These are phyloP conservation scores for Polyporus arcularius DNA, from an alignment of 768 basidiomycete species.

Conservation along the genomic window DNA sequence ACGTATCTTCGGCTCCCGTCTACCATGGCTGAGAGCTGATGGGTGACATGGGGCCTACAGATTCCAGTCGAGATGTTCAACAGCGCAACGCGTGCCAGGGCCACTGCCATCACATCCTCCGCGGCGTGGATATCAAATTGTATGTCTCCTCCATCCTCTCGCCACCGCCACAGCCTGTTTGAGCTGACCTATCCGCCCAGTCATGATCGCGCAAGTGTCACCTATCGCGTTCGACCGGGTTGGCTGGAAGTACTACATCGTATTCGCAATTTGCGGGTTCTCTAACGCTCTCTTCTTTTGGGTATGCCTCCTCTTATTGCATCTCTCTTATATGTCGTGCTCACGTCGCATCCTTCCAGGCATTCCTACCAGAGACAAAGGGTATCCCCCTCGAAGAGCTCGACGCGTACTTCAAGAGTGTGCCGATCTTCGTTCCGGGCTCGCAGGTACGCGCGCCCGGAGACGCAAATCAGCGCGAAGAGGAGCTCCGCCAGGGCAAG, in stretches of 20 bases:
- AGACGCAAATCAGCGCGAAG: slow-evolving; percentile 21
- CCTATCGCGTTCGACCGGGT: slow-evolving; percentile 25
- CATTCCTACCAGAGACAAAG: slow-evolving; percentile 28
- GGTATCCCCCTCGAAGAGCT: slow-evolving; percentile 29
- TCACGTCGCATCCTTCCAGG: not conserved
- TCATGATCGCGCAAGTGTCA: slow-evolving; percentile 30
- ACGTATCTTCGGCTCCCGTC: not conserved
- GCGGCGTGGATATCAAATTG: slow-evolving; percentile 30
- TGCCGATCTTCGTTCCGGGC: slow-evolving; percentile 25
- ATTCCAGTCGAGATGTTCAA: slow-evolving; percentile 32
- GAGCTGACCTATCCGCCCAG: slow-evolving; percentile 2
- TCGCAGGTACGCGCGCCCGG: slow-evolving; percentile 13
- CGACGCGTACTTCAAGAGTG: slow-evolving; percentile 26
- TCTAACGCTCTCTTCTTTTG: slow-evolving; percentile 29
- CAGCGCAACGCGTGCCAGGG: slow-evolving; percentile 27
- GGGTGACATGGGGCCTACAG: not conserved
- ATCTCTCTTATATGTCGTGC: not conserved
- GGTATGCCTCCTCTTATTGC: not conserved
- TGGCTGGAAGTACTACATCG: slow-evolving; percentile 27
- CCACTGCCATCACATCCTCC: slow-evolving; percentile 27
- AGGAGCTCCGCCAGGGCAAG: slow-evolving; percentile 23
- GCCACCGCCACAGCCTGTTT: not conserved
- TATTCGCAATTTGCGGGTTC: slow-evolving; percentile 29
- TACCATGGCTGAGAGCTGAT: not conserved
- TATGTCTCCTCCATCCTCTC: slow-evolving; percentile 7